Evolutionary conservation across 2,329 filamentous ascomycete genomes (phyloP).

Genomic region (Claviceps monticola): DNA sequence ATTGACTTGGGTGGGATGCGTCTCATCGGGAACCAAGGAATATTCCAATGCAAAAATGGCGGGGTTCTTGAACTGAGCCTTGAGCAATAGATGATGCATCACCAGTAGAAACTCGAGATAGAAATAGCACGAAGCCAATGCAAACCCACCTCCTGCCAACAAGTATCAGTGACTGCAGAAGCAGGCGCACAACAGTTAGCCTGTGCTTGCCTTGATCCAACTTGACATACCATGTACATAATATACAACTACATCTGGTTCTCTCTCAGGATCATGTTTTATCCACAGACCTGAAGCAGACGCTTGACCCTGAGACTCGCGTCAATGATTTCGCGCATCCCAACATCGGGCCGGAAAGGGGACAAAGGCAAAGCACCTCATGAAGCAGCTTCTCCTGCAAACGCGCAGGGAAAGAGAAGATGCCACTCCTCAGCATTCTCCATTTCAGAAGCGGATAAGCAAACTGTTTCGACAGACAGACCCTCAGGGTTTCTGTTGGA

Average conservation of each 20-base stretch:
- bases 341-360: background rate
- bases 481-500: slow-evolving; percentile 51
- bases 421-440: slow-evolving; percentile 61
- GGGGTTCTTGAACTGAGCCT: slow-evolving; percentile 56
- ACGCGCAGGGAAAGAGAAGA: slow-evolving; percentile 44
- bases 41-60: slow-evolving; percentile 72
- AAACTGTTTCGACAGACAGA: slow-evolving; percentile 66
- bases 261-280: slow-evolving; percentile 40
- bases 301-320: slow-evolving; percentile 21
- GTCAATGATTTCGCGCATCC: background rate
- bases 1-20: slow-evolving; percentile 59
- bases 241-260: slow-evolving; percentile 67
- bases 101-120: slow-evolving; percentile 72
- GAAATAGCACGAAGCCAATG: slow-evolving; percentile 70
- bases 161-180: background rate
- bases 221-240: slow-evolving; percentile 54
- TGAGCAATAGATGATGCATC: slow-evolving; percentile 52
- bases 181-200: background rate
- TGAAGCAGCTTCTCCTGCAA: slow-evolving; percentile 39
- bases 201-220: background rate
- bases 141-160: slow-evolving; percentile 57
- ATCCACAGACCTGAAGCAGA: slow-evolving; percentile 55
- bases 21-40: slow-evolving; percentile 60
- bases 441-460: slow-evolving; percentile 62
- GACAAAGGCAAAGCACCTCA: slow-evolving; percentile 11